Evolutionary conservation across 2,329 filamentous ascomycete species (phyloP).

Genomic region (Metarhizium guizhouense): DNA sequence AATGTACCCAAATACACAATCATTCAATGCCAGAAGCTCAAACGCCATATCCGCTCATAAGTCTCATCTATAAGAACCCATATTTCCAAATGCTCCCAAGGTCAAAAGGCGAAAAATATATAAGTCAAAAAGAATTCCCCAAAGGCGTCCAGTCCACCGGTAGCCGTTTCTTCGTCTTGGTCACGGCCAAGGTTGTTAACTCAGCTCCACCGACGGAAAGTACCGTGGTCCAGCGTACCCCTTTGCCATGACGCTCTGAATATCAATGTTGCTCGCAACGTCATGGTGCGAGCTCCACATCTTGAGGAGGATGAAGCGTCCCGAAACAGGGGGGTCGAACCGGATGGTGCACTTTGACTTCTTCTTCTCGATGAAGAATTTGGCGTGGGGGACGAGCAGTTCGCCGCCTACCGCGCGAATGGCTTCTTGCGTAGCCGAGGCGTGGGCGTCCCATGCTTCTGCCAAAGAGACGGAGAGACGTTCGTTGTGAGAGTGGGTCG

Average conservation of each 20-base stretch:
- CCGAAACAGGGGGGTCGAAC: constrained; percentile 75
- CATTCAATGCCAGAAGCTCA: not conserved
- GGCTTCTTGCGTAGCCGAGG: constrained; percentile 47
- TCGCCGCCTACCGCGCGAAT: constrained; percentile 48
- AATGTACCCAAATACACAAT: not conserved
- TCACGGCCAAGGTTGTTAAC: constrained; percentile 26
- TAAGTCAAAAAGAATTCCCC: not conserved
- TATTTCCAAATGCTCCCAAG: not conserved
- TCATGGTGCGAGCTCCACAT: constrained; percentile 73
- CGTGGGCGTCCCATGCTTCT: constrained; percentile 36
- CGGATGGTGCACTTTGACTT: constrained; percentile 80
- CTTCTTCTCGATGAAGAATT: constrained; percentile 74
- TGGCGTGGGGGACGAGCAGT: constrained; percentile 63
- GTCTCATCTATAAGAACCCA: not conserved
- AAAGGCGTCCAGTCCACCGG: too few relatives aligned
- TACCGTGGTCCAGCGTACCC: constrained; percentile 82
- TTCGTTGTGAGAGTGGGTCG: constrained; percentile 11
- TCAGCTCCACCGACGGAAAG: constrained; percentile 61
- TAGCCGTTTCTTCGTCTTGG: not conserved
- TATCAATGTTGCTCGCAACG: constrained; percentile 67
- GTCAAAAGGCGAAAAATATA: not conserved
- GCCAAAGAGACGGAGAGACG: constrained; percentile 16
- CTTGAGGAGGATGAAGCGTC: constrained; percentile 78
- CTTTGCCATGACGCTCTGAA: constrained; percentile 74
- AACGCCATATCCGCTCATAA: not conserved